phyloP scores from a whole-genome alignment of 257 asterid species.

The Coffea eugenioides region DNA sequence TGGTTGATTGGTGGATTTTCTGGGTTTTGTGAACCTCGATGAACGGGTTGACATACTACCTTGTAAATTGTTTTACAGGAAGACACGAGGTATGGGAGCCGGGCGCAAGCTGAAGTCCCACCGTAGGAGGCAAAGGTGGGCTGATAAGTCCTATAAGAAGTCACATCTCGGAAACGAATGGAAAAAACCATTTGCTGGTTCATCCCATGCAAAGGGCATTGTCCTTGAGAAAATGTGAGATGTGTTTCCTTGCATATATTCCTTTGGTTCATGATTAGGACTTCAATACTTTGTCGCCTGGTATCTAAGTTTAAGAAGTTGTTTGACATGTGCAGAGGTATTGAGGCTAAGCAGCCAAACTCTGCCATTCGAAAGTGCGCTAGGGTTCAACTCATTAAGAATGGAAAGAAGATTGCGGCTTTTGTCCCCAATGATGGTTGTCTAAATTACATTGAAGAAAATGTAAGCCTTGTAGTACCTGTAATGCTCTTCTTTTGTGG shows the following conservation, averaged over 20 bases:
- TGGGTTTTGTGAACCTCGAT: neutral
- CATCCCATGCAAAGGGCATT: conserved; percentile 79
- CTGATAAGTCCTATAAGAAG: conserved; percentile 76
- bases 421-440: conserved; percentile 86
- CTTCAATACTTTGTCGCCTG: neutral
- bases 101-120: conserved; percentile 80
- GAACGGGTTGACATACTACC: neutral
- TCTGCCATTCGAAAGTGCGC: conserved; percentile 85
- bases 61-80: conserved; percentile 31
- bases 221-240: conserved; percentile 78
- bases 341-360: conserved; percentile 85
- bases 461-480: conserved; percentile 36
- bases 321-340: conserved; percentile 44
- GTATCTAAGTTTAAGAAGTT: neutral
- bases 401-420: conserved; percentile 83
- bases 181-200: conserved; percentile 85
- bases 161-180: conserved; percentile 80
- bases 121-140: conserved; percentile 72
- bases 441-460: conserved; percentile 75
- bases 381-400: conserved; percentile 77
- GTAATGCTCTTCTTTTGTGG: neutral
- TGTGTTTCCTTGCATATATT: neutral
- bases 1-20: neutral
- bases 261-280: neutral
- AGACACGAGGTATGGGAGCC: conserved; percentile 88